Base-by-base conservation (phyloP, 441 rosid genomes). In the Erodium trifolium region DNA sequence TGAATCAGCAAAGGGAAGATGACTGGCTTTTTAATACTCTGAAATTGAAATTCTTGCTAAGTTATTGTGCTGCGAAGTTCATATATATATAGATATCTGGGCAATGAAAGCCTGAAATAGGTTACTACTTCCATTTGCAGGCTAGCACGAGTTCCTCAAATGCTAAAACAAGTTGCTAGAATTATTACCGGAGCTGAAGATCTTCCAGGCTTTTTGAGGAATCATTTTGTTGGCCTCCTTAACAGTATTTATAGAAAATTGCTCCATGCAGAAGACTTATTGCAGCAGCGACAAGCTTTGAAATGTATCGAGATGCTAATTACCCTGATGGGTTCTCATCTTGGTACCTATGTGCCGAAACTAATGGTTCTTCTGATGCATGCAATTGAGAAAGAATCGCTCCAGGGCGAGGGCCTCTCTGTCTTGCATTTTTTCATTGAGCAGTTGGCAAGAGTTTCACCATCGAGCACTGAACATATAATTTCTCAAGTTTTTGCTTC, bases 301-400 rank as follows among this genome's bases (percentile, higher is more conserved):
- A 82, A 81, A 77, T 94, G 98, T 63, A 92, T 96, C 67, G 88
- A 91, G 80, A 85, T 96, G 87, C 83, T 96, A 77, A 93, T 96
- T 76, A 84, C 86, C 76, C 85, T 92, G 96, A 96, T 96, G 96
- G 98, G 98, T 70, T 87, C 86, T 67, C 91, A 88, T 71, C 86
- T 92, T 70, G 87, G 79, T 76, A 92, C 98, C 68, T 89, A 92
- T 78, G 92, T 93, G 76, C 99, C 98, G 45, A 96, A 96, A 81
- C 77, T 96, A 73, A 85, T 93, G 93, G 98, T 96, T 79, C 96
- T 95, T 81, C 96, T 96, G 71, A 89, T 91, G 97, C 96, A 93
- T 88, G 93, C 96, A 53, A 84, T 92, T 76, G 84, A 73, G 66
- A 96, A 87, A 80, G 99, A 91, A 77, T 81, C 88, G 73, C 90